Conservation (phyloP, 169 alveolate species). For the Plasmodium knowlesi region DNA sequence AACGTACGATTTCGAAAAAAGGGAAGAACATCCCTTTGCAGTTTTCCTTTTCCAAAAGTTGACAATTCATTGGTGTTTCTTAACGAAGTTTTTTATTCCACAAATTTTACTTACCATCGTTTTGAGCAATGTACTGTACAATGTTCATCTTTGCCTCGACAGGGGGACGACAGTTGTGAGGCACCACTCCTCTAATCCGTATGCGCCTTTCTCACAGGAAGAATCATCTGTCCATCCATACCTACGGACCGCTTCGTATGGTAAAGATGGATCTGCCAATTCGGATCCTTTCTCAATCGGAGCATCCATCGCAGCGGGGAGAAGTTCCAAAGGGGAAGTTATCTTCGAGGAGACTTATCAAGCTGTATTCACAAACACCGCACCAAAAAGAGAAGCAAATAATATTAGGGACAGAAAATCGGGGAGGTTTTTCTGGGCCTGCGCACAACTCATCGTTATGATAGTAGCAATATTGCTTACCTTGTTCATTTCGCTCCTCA, state of each 20-base stretch:
- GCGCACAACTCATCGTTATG: not conserved
- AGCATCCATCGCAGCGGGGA: not conserved
- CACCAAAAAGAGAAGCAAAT: not conserved
- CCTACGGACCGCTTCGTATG: not conserved
- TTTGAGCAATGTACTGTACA: not conserved
- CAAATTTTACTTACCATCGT: conserved; percentile 9
- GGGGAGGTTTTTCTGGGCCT: not conserved
- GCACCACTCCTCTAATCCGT: not conserved
- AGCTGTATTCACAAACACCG: not conserved
- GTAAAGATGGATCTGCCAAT: not conserved
- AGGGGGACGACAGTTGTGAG: not conserved
- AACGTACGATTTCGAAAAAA: not conserved
- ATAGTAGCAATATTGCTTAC: not conserved
- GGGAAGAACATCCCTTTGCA: not conserved
- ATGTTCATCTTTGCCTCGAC: not conserved
- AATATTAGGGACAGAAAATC: not conserved
- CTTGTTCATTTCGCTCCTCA: not conserved
- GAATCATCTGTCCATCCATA: not conserved
- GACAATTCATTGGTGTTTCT: conserved; percentile 30
- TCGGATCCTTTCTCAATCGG: not conserved
- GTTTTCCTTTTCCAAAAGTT: conserved; percentile 4
- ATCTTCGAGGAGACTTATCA: not conserved
- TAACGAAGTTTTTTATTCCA: conserved; percentile 53
- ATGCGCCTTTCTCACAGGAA: not conserved
- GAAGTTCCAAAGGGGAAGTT: not conserved